Evolutionary conservation across 2,329 filamentous ascomycete species (phyloP), one percentile per base, ranked within the genome.

Genomic region (Mycogone perniciosa): DNA sequence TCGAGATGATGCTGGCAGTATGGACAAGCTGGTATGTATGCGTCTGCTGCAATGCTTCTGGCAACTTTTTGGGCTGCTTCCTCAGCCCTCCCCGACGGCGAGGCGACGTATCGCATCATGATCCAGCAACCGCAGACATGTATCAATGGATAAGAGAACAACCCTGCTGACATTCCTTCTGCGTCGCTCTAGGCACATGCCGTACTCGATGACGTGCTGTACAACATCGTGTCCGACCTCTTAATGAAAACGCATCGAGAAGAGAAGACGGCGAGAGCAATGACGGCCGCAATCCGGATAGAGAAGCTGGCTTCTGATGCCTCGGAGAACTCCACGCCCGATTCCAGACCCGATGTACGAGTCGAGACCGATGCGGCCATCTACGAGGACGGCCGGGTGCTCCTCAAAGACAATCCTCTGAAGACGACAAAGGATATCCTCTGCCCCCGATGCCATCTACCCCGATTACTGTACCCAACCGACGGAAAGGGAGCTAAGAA

Each of bases 191-290:
- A 85, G 82, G 74, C 82, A 56, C 77, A 82, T 63, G 71, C 78
- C 26, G 79, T 92, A 54, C 76, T 92, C 62, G 85, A 90, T 62
- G 86, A 91, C 63, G 70, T 85, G 50, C 73, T 92, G 55, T 83
- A 86, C 72, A 90, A 88, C 67, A 79, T 91, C 62, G 77, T 91
- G 58, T 84, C 87, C 67, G 85, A 88, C 64, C 76, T 89, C 46
- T 75, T 89, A 56, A 76, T 89, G 61, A 81, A 87, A 65, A 83
- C 82, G 38, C 88, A 92, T 66, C 85, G 85, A 58, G 80, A 87
- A 59, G 88, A 92, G 71, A 91, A 91, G 73, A 80, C 82, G 56
- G 81, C 88, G 48, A 82, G 85, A 65, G 82, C 82, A 59, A 71
- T 79, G 56, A 78, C 85, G 54, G 77, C 85, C 60, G 76, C 82